These are phyloP conservation scores for Trichophyton rubrum DNA, from an alignment of 2,329 filamentous ascomycete genomes.

Conservation along the genomic window DNA sequence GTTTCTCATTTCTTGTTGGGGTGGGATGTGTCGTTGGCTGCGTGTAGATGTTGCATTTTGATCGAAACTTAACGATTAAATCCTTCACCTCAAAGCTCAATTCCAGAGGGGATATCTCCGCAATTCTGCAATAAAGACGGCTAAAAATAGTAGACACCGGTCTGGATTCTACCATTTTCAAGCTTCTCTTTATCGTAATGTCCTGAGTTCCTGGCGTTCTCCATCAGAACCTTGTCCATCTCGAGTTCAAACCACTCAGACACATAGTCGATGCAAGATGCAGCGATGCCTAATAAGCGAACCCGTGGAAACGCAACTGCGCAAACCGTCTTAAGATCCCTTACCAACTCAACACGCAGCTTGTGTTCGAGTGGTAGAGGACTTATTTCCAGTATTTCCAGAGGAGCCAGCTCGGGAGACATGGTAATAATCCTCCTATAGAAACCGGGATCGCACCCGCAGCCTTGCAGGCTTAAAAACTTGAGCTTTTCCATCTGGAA, in stretches of 20 bases:
- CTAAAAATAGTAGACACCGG: slow-evolving; percentile 11
- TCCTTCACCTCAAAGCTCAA: not conserved
- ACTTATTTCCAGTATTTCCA: slow-evolving; percentile 22
- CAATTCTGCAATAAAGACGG: not conserved
- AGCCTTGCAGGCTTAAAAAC: slow-evolving; percentile 23
- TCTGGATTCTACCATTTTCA: slow-evolving; percentile 9
- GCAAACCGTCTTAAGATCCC: not conserved
- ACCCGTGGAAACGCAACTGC: slow-evolving; percentile 14
- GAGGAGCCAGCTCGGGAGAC: slow-evolving; percentile 3
- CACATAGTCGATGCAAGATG: slow-evolving; percentile 14
- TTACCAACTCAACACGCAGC: not conserved
- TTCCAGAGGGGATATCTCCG: not conserved
- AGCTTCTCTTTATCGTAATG: slow-evolving; percentile 7
- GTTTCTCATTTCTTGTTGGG: not conserved
- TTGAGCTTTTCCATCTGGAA: slow-evolving; percentile 17
- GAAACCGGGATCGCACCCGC: slow-evolving; percentile 16
- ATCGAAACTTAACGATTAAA: not conserved
- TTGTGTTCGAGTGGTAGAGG: not conserved
- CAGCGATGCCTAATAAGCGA: slow-evolving; percentile 19
- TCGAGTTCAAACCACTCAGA: slow-evolving; percentile 16
- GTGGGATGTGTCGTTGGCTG: not conserved
- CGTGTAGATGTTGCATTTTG: not conserved
- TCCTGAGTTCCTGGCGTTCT: slow-evolving; percentile 12
- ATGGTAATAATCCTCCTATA: slow-evolving; percentile 8
- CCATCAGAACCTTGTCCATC: slow-evolving; percentile 19